phyloP scores from a whole-genome alignment of 192 early-diverging fungal genomes.

The Podila clonocystis region DNA sequence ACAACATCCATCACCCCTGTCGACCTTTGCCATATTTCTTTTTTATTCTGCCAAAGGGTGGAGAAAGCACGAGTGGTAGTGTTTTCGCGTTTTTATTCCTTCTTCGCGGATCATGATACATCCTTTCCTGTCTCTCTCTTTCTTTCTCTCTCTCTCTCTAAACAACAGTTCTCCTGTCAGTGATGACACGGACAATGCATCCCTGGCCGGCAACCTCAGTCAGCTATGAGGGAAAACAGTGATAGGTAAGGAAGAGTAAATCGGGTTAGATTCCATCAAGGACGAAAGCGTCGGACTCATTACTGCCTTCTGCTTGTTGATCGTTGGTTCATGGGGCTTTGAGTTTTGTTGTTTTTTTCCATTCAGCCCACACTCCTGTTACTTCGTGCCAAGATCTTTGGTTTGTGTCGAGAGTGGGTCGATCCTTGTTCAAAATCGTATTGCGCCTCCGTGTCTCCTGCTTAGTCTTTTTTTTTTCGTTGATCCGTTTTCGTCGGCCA shows the following conservation, averaged over 20 bases:
- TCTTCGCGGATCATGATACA: background rate
- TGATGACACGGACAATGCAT: slow-evolving; percentile 91
- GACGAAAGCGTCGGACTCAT: background rate
- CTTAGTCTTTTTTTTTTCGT: no score
- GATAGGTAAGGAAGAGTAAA: background rate
- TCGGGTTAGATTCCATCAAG: background rate
- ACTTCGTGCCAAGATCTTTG: no score
- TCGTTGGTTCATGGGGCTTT: no score
- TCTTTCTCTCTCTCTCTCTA: background rate
- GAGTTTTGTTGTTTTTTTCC: no score
- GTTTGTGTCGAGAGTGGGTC: background rate
- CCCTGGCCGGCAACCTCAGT: slow-evolving; percentile 90
- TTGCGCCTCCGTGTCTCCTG: no score
- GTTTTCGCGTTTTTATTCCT: background rate
- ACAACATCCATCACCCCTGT: no score
- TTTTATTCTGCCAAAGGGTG: no score
- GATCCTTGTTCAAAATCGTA: background rate
- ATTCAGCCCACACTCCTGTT: no score
- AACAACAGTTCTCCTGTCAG: slow-evolving; percentile 79
- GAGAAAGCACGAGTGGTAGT: no score
- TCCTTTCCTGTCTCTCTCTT: background rate
- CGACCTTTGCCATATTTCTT: no score
- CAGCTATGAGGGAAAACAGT: slow-evolving; percentile 58
- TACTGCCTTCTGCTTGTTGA: no score
- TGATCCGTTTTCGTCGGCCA: no score